These are phyloP conservation scores for Pseudonitzschia multistriata DNA, from an alignment of 108 stramenopile species.

Conservation along the genomic window DNA sequence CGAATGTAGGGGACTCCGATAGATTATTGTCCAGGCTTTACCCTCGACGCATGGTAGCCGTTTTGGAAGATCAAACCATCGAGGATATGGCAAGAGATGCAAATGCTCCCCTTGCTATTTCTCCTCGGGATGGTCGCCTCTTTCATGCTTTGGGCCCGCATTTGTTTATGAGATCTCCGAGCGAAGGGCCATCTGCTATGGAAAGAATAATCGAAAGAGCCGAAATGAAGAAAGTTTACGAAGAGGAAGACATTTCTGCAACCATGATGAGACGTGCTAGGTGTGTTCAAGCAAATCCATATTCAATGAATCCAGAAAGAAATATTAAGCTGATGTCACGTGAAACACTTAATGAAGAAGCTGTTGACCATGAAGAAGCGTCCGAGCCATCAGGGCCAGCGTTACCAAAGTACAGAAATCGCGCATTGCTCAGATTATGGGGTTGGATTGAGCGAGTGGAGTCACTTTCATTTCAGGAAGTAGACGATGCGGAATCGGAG, in stretches of 20 bases:
- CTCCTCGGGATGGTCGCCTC: slow-evolving; percentile 70
- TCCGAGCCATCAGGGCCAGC: neutral
- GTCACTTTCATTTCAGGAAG: slow-evolving; percentile 37
- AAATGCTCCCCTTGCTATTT: slow-evolving; percentile 60
- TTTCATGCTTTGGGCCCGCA: slow-evolving; percentile 49
- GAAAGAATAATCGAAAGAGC: slow-evolving; percentile 3
- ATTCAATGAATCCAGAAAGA: slow-evolving; percentile 58
- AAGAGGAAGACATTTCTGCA: slow-evolving; percentile 64
- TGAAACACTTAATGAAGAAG: slow-evolving; percentile 26
- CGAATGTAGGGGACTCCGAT: neutral
- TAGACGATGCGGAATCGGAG: slow-evolving; percentile 38
- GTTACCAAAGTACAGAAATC: slow-evolving; percentile 11
- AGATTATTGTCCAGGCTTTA: slow-evolving; percentile 24
- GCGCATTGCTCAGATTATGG: slow-evolving; percentile 61
- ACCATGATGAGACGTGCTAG: slow-evolving; percentile 74
- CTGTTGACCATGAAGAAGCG: neutral
- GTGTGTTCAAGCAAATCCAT: slow-evolving; percentile 41
- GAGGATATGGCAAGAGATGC: slow-evolving; percentile 42
- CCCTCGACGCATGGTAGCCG: slow-evolving; percentile 46
- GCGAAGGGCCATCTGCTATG: slow-evolving; percentile 36
- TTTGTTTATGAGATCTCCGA: slow-evolving; percentile 51
- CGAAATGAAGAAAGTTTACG: neutral
- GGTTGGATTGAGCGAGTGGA: slow-evolving; percentile 79
- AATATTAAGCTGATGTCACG: slow-evolving; percentile 60
- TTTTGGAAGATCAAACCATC: slow-evolving; percentile 47